Evolutionary conservation across 352 stramenopile species (phyloP).

Genomic region (Pythium plurisporium): DNA sequence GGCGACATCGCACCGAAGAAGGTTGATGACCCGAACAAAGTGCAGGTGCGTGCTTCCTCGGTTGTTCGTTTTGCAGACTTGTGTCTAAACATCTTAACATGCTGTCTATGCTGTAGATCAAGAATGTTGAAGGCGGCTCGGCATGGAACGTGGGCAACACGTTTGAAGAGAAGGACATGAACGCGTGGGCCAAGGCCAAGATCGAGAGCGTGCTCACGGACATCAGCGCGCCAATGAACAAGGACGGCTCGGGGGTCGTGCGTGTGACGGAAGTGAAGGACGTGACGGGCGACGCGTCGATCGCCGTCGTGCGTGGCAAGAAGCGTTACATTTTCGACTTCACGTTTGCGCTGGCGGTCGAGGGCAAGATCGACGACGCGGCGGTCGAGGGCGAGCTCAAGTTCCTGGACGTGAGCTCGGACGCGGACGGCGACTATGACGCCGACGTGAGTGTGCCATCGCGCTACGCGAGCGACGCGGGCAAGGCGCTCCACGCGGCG

Average conservation of each 20-base stretch:
- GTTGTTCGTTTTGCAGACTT: too few relatives aligned
- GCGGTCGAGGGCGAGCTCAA: slow-evolving; percentile 48
- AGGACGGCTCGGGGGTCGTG: slow-evolving; percentile 35
- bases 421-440: slow-evolving; percentile 66
- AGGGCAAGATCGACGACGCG: slow-evolving; percentile 7
- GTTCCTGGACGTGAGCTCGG: slow-evolving; percentile 82
- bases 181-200: slow-evolving; percentile 69
- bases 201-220: slow-evolving; percentile 55
- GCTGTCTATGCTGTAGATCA: slow-evolving; percentile 42
- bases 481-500: slow-evolving; percentile 65
- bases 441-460: slow-evolving; percentile 61
- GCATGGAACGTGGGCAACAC: slow-evolving; percentile 94
- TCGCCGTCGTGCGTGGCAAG: slow-evolving; percentile 88
- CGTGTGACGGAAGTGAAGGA: slow-evolving; percentile 66
- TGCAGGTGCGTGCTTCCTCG: too few relatives aligned
- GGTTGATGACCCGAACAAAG: slow-evolving; percentile 50
- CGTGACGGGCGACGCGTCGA: slow-evolving; percentile 90
- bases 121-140: slow-evolving; percentile 84
- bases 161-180: slow-evolving; percentile 93
- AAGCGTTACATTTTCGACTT: slow-evolving; percentile 93
- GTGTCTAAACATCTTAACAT: slow-evolving; percentile 27
- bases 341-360: slow-evolving; percentile 41
- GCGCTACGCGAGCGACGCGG: slow-evolving; percentile 60
- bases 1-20: slow-evolving; percentile 94
- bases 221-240: slow-evolving; percentile 34